phyloP scores from a whole-genome alignment of 1,284 basidiomycete species.

The Chondrostereum purpureum region DNA sequence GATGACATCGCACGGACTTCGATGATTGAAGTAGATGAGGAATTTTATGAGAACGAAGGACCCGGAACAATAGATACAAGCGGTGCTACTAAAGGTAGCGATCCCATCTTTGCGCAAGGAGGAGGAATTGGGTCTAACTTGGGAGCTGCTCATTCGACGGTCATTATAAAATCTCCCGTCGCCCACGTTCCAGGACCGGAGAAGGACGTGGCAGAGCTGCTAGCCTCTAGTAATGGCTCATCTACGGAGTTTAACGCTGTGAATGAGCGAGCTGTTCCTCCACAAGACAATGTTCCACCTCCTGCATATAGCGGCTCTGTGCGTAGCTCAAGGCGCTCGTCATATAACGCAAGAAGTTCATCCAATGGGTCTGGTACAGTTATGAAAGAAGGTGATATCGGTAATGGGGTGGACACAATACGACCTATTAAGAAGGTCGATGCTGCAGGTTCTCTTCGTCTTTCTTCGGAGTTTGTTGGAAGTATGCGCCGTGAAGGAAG shows the following conservation, averaged over 20 bases:
- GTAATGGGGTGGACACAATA: constrained; percentile 82
- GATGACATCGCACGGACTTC: constrained; percentile 51
- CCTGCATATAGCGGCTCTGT: constrained; percentile 57
- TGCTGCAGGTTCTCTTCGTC: constrained; percentile 64
- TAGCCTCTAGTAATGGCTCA: constrained; percentile 26
- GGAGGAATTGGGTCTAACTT: constrained; percentile 41
- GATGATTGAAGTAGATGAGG: constrained; percentile 41
- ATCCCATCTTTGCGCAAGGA: constrained; percentile 24
- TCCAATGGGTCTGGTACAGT: constrained; percentile 66
- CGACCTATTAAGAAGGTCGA: constrained; percentile 91
- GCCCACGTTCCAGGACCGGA: constrained; percentile 24
- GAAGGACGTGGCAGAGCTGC: constrained; percentile 35
- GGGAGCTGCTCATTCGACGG: constrained; percentile 60
- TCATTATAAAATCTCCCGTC: constrained; percentile 50
- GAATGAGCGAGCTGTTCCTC: constrained; percentile 25
- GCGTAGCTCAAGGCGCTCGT: constrained; percentile 53
- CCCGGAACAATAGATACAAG: constrained; percentile 49
- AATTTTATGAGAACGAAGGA: constrained; percentile 37
- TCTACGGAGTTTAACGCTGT: constrained; percentile 33
- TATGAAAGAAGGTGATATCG: constrained; percentile 74
- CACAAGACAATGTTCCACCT: constrained; percentile 35
- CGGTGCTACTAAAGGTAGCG: constrained; percentile 61
- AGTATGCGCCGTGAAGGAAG: constrained; percentile 53
- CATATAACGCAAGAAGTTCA: constrained; percentile 67
- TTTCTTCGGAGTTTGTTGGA: constrained; percentile 80